phyloP scores from a whole-genome alignment of 768 basidiomycete species.

The Termitomyces sp. region DNA sequence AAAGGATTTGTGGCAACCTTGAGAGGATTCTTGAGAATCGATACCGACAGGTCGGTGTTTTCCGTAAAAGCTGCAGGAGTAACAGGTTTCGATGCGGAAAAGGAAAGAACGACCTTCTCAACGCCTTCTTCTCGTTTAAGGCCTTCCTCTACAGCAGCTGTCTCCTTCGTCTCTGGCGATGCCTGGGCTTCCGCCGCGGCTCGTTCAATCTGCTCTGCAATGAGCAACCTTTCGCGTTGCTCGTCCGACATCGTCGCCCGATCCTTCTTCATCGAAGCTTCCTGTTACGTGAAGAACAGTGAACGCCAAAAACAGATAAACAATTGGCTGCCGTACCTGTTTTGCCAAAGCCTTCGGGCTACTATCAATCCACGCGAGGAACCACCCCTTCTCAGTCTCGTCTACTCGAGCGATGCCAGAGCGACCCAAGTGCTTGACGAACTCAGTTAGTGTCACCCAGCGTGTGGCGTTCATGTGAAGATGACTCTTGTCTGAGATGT shows the following conservation, averaged over 20 bases:
- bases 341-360: slow-evolving; percentile 92
- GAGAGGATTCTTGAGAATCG: slow-evolving; percentile 58
- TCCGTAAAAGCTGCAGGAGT: slow-evolving; percentile 23
- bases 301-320: not conserved
- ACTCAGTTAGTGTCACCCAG: slow-evolving; percentile 98
- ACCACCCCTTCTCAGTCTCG: slow-evolving; percentile 99
- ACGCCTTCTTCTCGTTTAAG: slow-evolving; percentile 66
- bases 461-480: slow-evolving; percentile 98
- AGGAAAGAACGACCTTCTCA: slow-evolving; percentile 72
- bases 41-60: slow-evolving; percentile 22
- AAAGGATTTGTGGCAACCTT: slow-evolving; percentile 54
- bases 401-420: slow-evolving; percentile 87
- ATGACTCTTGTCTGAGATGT: slow-evolving; percentile 89
- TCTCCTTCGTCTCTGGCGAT: slow-evolving; percentile 26
- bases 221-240: slow-evolving; percentile 83
- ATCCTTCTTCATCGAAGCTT: slow-evolving; percentile 88
- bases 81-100: slow-evolving; percentile 48
- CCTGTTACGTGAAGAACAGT: slow-evolving; percentile 32
- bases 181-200: slow-evolving; percentile 48
- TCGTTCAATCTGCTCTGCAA: slow-evolving; percentile 91
- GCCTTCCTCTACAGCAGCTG: slow-evolving; percentile 46
- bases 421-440: slow-evolving; percentile 83
- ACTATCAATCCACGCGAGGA: slow-evolving; percentile 95
- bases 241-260: slow-evolving; percentile 89
- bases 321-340: slow-evolving; percentile 45